These are phyloP conservation scores for Penicillium sp. DNA, from an alignment of 2,329 filamentous ascomycete species.

Conservation along the genomic window DNA sequence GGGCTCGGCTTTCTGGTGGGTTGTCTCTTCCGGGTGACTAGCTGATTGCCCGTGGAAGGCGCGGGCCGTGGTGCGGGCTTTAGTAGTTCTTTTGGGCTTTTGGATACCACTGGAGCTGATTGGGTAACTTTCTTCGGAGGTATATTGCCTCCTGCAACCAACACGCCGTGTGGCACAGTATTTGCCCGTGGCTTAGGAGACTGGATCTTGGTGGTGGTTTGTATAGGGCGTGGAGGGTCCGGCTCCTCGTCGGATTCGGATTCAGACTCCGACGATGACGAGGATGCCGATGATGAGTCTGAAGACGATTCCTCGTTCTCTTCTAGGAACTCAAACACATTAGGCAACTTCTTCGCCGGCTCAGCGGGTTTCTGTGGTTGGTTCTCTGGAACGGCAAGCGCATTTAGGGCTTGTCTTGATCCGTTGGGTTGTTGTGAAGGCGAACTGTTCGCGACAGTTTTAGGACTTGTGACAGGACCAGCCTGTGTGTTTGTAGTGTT, in stretches of 20 bases:
- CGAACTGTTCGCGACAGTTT: slow-evolving; percentile 16
- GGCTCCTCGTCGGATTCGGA: slow-evolving; percentile 20
- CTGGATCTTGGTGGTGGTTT: slow-evolving; percentile 21
- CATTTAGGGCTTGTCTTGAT: slow-evolving; percentile 20
- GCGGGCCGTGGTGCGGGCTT: slow-evolving; percentile 31
- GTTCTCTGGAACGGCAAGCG: slow-evolving; percentile 14
- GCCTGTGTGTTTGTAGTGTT: slow-evolving; percentile 22
- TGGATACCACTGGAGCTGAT: slow-evolving; percentile 4
- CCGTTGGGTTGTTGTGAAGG: slow-evolving; percentile 15
- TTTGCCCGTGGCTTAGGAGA: slow-evolving; percentile 22
- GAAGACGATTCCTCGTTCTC: slow-evolving; percentile 24
- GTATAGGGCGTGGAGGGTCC: slow-evolving; percentile 6
- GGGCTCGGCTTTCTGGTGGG: slow-evolving; percentile 17
- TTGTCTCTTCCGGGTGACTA: slow-evolving; percentile 28
- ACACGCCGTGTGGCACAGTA: slow-evolving; percentile 14
- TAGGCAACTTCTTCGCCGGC: slow-evolving; percentile 27
- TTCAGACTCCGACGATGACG: slow-evolving; percentile 15
- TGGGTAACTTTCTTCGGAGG: slow-evolving; percentile 14
- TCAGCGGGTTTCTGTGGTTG: slow-evolving; percentile 15
- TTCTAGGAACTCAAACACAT: slow-evolving; percentile 45
- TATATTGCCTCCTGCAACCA: slow-evolving; percentile 10
- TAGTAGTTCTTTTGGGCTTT: slow-evolving; percentile 22
- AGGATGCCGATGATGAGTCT: slow-evolving; percentile 20
- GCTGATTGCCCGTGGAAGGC: slow-evolving; percentile 26
- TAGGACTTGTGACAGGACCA: slow-evolving; percentile 22